Evolutionary conservation across 768 basidiomycete species (phyloP).

Genomic region (Calvatia gigantea): DNA sequence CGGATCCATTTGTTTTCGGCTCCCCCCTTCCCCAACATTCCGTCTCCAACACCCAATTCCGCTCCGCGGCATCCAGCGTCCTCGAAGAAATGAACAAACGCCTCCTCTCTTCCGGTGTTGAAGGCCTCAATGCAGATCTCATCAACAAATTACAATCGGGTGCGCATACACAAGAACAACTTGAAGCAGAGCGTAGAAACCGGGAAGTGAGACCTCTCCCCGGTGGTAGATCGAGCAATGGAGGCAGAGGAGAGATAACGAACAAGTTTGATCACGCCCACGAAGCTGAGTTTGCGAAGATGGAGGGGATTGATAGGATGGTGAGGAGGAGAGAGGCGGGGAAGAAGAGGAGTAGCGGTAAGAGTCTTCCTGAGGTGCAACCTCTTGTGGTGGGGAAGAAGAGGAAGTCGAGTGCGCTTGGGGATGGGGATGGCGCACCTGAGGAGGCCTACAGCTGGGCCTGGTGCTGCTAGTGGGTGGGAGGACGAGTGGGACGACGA

Average conservation of each 20-base stretch:
- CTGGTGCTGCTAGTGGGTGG: constrained; percentile 23
- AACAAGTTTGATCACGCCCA: constrained; percentile 58
- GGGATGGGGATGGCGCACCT: constrained; percentile 10
- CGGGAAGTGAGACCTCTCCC: constrained; percentile 30
- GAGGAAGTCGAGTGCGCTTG: constrained; percentile 52
- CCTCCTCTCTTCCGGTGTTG: constrained; percentile 53
- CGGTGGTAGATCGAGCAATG: constrained; percentile 14
- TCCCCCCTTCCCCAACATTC: constrained; percentile 65
- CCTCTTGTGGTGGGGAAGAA: constrained; percentile 34
- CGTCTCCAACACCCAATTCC: constrained; percentile 65
- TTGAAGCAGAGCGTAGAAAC: constrained; percentile 3
- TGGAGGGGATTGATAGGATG: constrained; percentile 66
- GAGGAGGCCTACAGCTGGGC: constrained; percentile 16
- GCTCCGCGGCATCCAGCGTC: constrained; percentile 61
- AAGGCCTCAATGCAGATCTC: constrained; percentile 41
- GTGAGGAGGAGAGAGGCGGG: constrained; percentile 25
- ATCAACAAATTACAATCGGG: constrained; percentile 39
- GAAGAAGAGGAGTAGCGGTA: not conserved
- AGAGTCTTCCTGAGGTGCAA: not conserved
- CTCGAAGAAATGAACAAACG: constrained; percentile 82
- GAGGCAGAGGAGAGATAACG: constrained; percentile 24
- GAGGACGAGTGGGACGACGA: constrained; percentile 31
- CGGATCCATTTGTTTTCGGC: constrained; percentile 70
- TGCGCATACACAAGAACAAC: constrained; percentile 16
- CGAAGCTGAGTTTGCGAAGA: constrained; percentile 63